Evolutionary conservation across 2,329 filamentous ascomycete genomes (phyloP), one percentile per base, ranked within the genome.

Genomic region (Ciborinia camelliae): DNA sequence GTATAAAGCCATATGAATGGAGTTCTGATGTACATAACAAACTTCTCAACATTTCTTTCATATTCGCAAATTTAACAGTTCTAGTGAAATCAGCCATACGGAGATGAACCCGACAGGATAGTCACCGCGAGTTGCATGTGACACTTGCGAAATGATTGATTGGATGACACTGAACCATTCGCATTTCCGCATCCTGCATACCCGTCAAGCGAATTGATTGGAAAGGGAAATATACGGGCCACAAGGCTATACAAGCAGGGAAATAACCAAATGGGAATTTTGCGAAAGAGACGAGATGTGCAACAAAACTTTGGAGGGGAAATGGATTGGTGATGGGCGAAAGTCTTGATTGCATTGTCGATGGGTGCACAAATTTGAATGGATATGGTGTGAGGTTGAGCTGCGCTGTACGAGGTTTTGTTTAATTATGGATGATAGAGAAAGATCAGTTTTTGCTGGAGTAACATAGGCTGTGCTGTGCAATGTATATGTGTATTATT

Each of bases 221-320:
- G 45, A 60, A 60, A 39, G 32, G 32, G n/a, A 51, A 60, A 58
- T 39, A 35, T 35, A 58, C 55, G 30, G 39, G n/a, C 41, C 20
- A n/a, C 28, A 43, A 23, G 28, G 28, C 26, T 47, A 14, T 41
- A 23, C 15, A 35, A 30, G 50, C 18, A 18, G 7, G 20, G 12
- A 9, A 15, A 15, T 5, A 52, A 59, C 62, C 6, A 51, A 59
- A 59, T 51, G 59, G 62, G 62, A 58, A 59, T 41, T 37, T 51
- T 41, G 53, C 62, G 53, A 63, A 23, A 15, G 18, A 32, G 23
- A 59, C 50, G 5, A 59, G 62, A 59, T 28, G 18, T 59, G 62
- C 62, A 59, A 63, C 62, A 59, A 57, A 63, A 28, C 4, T 2
- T 26, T 32, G 23, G 8, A 47, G 2, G 26, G 1, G 14, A 18